Evolutionary conservation across 371 early-diverging fungal genomes (phyloP).

Genomic region (Mucor sp.): DNA sequence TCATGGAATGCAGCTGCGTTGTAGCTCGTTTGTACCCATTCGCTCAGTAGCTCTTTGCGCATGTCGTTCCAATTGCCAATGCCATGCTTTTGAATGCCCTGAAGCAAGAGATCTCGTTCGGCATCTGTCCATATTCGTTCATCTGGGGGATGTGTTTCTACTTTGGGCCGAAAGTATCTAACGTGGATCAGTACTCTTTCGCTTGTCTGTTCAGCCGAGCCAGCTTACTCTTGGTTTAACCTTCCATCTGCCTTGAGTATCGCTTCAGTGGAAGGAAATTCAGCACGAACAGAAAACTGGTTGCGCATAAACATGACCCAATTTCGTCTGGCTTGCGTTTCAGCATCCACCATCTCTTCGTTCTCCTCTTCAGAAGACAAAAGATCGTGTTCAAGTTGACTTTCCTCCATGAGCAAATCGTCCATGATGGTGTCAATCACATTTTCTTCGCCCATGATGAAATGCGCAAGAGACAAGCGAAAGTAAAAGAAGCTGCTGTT

Average conservation of each 20-base stretch:
- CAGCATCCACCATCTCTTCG: background rate
- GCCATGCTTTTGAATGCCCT: constrained; percentile 84
- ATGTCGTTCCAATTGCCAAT: constrained; percentile 90
- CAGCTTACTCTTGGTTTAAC: constrained; percentile 82
- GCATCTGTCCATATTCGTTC: constrained; percentile 85
- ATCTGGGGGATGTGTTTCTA: constrained; percentile 50
- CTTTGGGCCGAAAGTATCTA: constrained; percentile 84
- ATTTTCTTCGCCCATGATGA: background rate
- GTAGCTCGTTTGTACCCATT: constrained; percentile 69
- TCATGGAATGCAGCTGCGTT: background rate
- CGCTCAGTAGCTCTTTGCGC: constrained; percentile 75
- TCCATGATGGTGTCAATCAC: background rate
- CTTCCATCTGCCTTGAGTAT: constrained; percentile 83
- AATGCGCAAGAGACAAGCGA: background rate
- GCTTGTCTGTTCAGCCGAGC: background rate
- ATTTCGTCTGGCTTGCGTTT: constrained; percentile 58
- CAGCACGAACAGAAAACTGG: constrained; percentile 80
- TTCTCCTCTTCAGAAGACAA: background rate
- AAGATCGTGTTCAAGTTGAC: background rate
- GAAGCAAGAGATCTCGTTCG: constrained; percentile 72
- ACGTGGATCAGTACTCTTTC: background rate
- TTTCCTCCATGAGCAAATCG: background rate
- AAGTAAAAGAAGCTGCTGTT: constrained; percentile 6
- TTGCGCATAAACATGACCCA: constrained; percentile 82
- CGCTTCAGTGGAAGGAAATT: constrained; percentile 78